Percentiles rank a stretch among this genome's conserved stretches.
Conservation (phyloP, 1,284 basidiomycete genomes). For the Tremellales sp. region DNA sequence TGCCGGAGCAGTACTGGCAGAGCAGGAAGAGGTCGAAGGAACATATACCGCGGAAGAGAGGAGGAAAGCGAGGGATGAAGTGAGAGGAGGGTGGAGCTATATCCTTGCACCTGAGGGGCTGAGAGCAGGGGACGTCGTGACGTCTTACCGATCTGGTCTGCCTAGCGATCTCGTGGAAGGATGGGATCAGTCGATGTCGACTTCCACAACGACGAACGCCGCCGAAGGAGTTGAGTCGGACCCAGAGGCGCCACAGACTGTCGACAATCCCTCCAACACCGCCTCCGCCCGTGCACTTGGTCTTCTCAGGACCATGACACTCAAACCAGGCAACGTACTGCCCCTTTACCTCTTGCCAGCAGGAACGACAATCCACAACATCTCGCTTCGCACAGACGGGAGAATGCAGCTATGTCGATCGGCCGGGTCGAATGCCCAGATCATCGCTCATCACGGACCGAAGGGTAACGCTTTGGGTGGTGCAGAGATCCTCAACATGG, state of each 20-base stretch:
- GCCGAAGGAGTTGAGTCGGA: not conserved
- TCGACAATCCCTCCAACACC: constrained; percentile 9
- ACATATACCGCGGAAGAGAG: constrained; percentile 9
- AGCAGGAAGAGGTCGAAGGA: constrained; percentile 7
- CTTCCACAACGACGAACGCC: not conserved
- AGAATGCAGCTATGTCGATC: constrained; percentile 80
- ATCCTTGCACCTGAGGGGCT: constrained; percentile 89
- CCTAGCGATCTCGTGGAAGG: constrained; percentile 70
- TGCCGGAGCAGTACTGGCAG: constrained; percentile 30
- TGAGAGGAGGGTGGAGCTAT: constrained; percentile 60
- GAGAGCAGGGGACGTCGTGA: constrained; percentile 79
- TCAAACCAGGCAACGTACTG: constrained; percentile 90
- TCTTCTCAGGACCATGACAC: constrained; percentile 75
- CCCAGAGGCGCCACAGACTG: constrained; percentile 5
- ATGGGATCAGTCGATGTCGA: constrained; percentile 39
- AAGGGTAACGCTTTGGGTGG: constrained; percentile 51
- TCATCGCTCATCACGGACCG: constrained; percentile 60
- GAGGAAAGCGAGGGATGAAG: constrained; percentile 23
- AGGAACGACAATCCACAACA: constrained; percentile 84
- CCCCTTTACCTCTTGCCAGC: constrained; percentile 87
- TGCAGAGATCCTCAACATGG: constrained; percentile 38
- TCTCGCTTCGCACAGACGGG: constrained; percentile 71
- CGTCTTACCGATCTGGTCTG: constrained; percentile 80
- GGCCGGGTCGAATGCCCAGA: constrained; percentile 80
- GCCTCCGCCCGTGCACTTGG: constrained; percentile 60